Base-by-base conservation (phyloP, 2,329 filamentous ascomycete genomes). In the Aureobasidium sp. region DNA sequence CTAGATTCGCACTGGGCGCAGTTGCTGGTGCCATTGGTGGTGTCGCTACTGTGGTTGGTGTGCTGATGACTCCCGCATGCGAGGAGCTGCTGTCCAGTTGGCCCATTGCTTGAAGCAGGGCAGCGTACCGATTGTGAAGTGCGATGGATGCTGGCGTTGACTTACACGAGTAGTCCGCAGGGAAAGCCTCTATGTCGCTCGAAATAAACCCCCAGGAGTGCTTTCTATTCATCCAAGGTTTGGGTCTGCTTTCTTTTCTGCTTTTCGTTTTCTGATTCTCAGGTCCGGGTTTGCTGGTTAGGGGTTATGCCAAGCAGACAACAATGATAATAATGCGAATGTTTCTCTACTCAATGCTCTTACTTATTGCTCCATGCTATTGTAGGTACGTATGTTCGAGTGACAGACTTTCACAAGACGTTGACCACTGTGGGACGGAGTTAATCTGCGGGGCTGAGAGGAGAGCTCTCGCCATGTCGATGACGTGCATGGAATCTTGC, bases 21-120 rank as follows among this genome's bases (percentile, higher is more conserved):
- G 15, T 50, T 4, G 57, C 45, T 34, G 45, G 57, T 8, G 44
- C 45, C 27, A 27, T 59, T 9, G 57, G 57, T 16, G 57, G 57
- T 49, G 34, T 42, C 2, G 45, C 45, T 16, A 36, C 57, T 27
- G 36, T 49, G n/a, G 30, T 59, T 25, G 57, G 57, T 6, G 44
- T 59, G 11, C 36, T 59, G 9, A 59, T 59, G 57, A 59, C 57
- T 21, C 57, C 57, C 5, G 9, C 15, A n/a, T 59, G 57, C n/a
- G 57, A 59, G 32, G 13, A 59, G 27, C 6, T 49, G 34, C 45
- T 59, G 16, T 3, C 25, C 5, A 42, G 21, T 13, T 59, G 57
- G 57, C 57, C 57, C 11, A 48, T 58, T 4, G 4, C 21, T 16
- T 52, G 27, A 39, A 37, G 32, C 9, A 6, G 9, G 21, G 49